Base-by-base conservation (phyloP, 352 stramenopile genomes). In the Globisporangium middletonii region DNA sequence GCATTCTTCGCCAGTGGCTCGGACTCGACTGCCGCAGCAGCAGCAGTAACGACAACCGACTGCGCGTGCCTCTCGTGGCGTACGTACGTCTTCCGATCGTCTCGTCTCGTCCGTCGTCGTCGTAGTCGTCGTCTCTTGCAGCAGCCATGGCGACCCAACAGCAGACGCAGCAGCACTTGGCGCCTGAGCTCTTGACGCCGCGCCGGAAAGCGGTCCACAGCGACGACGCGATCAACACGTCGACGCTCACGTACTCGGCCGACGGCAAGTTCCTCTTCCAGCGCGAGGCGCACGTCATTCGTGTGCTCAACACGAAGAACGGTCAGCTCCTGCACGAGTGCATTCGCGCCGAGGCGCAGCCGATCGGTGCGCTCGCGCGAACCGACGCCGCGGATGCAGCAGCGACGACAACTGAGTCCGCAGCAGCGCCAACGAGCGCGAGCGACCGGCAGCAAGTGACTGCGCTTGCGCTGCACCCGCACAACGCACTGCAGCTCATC, bases 181-280 rank as follows among this genome's bases (percentile, higher is more conserved):
- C 62, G 42, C 65, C 63, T 38, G 62, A 77, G 65, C 69, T 59
- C 59, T 57, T 77, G 55, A 77, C 68, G 45, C 54, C 68, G 53
- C 69, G 56, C 28, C 59, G 64, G 55, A 46, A 45, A 30, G 46
- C 53, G 16, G 41, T 53, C 16, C 33, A 19, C 27, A 28, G 26
- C 8, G n/a, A n/a, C 18, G n/a, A 4, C 35, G 26, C 43, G 30
- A 43, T 19, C 19, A 50, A 26, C 41, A 35, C 46, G 12, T 51
- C 73, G 12, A 57, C 73, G 56, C 70, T 92, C 48, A 57, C 73
- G 44, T 90, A 88, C 59, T 88, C 84, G 15, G 48, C 61, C 3
- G 79, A 92, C 60, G 82, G 76, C 18, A 85, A 79, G 61, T 83
- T 83, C 61, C 65, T 94, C 28, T 94, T 92, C 71, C 78, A 92